Conservation (phyloP, 148 eudicot genomes). For the Fallopia convolvulus region DNA sequence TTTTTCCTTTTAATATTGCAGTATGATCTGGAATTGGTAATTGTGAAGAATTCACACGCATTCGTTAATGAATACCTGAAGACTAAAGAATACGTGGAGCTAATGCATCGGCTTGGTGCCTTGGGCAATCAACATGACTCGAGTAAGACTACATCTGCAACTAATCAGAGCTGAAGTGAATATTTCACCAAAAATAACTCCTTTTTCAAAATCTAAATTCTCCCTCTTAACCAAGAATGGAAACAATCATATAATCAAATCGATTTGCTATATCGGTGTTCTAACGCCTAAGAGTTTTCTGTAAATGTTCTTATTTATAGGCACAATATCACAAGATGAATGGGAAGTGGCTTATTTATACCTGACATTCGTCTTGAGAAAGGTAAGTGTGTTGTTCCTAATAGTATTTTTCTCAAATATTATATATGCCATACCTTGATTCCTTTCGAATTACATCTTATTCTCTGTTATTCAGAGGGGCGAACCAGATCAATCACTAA, state of each 20-base stretch:
- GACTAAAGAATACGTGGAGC: conserved; percentile 69
- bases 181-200: neutral
- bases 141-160: conserved; percentile 37
- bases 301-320: conserved; percentile 28
- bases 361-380: conserved; percentile 72
- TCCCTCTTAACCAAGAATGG: neutral
- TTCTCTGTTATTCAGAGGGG: conserved; percentile 48
- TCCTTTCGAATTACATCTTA: neutral
- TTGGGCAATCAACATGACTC: conserved; percentile 87
- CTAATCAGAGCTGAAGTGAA: neutral
- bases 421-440: neutral
- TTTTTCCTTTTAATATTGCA: conserved; percentile 24
- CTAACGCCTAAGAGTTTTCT: neutral
- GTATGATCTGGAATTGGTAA: conserved; percentile 87
- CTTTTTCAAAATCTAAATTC: neutral
- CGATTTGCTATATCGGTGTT: neutral
- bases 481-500: conserved; percentile 46
- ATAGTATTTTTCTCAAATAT: neutral
- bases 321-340: conserved; percentile 81
- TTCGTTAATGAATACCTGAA: conserved; percentile 90
- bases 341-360: conserved; percentile 98
- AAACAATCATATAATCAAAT: neutral
- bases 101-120: conserved; percentile 94
- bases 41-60: conserved; percentile 76
- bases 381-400: conserved; percentile 39